Conservation (phyloP, 2,329 filamentous ascomycete species). For the Ophiostoma australiae region DNA sequence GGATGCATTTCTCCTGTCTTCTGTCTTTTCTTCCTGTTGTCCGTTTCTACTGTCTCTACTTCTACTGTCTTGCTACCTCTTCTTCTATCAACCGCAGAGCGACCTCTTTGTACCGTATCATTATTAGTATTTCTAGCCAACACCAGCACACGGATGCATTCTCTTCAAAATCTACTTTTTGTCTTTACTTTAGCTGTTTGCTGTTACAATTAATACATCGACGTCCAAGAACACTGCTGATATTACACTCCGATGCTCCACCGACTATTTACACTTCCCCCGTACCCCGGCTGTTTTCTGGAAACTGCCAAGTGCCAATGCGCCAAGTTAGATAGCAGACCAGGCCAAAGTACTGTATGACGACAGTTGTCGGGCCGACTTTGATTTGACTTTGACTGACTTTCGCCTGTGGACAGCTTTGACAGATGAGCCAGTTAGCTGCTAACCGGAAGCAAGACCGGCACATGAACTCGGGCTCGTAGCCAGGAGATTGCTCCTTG, state of each 20-base stretch:
- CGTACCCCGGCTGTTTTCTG: background rate
- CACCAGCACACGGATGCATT: background rate
- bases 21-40: background rate
- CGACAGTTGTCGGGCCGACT: constrained; percentile 6
- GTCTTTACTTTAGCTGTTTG: too few species aligned
- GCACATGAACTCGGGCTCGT: background rate
- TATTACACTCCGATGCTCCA: background rate
- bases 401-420: background rate
- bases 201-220: background rate
- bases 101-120: background rate
- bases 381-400: background rate
- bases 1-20: background rate
- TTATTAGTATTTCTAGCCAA: background rate
- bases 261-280: background rate
- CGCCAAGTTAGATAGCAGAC: background rate
- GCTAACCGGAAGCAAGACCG: background rate
- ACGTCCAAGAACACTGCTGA: background rate
- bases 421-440: background rate
- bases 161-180: background rate
- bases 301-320: background rate
- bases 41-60: background rate
- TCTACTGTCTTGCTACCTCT: background rate
- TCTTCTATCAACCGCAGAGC: background rate
- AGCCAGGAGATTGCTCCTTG: background rate
- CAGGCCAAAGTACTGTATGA: background rate